phyloP scores from a whole-genome alignment of 805 yeast species.

The Wickerhamomyces canadensis region DNA sequence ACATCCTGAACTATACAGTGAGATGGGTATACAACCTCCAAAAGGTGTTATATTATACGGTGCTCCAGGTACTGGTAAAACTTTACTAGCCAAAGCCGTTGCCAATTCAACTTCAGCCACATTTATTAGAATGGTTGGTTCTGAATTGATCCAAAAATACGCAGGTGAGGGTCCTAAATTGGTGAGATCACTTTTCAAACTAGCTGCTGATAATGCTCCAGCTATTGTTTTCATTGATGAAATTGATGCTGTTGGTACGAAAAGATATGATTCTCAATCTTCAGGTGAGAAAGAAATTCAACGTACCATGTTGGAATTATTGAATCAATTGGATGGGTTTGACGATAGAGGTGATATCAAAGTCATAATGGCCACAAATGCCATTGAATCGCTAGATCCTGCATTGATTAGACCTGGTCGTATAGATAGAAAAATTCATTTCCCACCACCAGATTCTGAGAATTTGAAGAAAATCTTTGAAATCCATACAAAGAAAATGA shows the following conservation, averaged over 20 bases:
- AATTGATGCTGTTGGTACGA: conserved; percentile 98
- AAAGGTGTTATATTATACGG: conserved; percentile 97
- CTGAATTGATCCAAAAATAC: conserved; percentile 94
- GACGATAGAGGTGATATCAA: conserved; percentile 97
- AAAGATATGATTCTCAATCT: conserved; percentile 80
- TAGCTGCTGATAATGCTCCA: conserved; percentile 96
- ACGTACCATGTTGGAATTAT: conserved; percentile 93
- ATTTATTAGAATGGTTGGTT: conserved; percentile 92
- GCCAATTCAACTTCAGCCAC: conserved; percentile 98
- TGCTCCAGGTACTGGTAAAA: conserved; percentile 98
- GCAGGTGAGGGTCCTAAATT: conserved; percentile 97
- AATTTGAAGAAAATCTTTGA: conserved; percentile 89
- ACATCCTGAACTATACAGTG: conserved; percentile 95
- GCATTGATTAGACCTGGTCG: conserved; percentile 96
- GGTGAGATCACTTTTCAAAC: conserved; percentile 89
- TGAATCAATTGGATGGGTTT: conserved; percentile 94
- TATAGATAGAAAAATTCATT: conserved; percentile 91
- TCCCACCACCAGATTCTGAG: conserved; percentile 91
- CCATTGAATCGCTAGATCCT: conserved; percentile 90
- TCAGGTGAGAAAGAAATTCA: conserved; percentile 98
- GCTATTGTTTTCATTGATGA: conserved; percentile 98
- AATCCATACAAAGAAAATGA: conserved; percentile 93
- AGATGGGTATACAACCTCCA: conserved; percentile 98
- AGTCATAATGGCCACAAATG: conserved; percentile 97
- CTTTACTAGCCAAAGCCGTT: conserved; percentile 92